Conservation (phyloP, 345 rosid genomes). For the Lepidium africanum region DNA sequence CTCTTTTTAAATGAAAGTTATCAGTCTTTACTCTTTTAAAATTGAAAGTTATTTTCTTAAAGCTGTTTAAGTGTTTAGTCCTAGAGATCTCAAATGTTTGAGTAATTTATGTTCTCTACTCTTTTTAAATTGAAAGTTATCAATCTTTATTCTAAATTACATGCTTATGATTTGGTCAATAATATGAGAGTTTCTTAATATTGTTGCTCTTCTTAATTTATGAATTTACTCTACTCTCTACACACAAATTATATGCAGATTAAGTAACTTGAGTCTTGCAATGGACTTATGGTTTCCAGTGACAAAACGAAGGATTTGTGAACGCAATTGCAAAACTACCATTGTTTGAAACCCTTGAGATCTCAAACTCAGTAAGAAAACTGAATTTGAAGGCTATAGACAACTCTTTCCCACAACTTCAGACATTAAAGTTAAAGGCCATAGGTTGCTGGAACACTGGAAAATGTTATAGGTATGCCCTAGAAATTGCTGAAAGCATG, state of each 20-base stretch:
- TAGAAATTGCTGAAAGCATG: too few species aligned
- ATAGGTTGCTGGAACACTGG: slow-evolving; percentile 23
- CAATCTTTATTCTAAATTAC: not conserved
- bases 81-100: too few species aligned
- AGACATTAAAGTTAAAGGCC: slow-evolving; percentile 12
- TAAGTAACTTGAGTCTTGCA: too few species aligned
- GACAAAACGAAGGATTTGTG: not conserved
- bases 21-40: too few species aligned
- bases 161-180: not conserved
- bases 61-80: too few species aligned
- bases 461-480: too few species aligned
- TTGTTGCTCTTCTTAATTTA: not conserved
- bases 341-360: slow-evolving; percentile 31
- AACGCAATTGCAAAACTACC: slow-evolving; percentile 33
- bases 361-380: slow-evolving; percentile 22
- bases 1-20: too few species aligned
- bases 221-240: not conserved
- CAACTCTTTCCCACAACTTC: not conserved
- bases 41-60: too few species aligned
- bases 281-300: too few species aligned
- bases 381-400: not conserved
- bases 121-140: not conserved
- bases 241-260: not conserved
- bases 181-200: not conserved
- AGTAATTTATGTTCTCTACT: too few species aligned